A percentile compares a stretch with the other conserved stretches of the same genome.
These are phyloP conservation scores for Cladobotryum protrusum DNA, from an alignment of 2,329 filamentous ascomycete species.

Conservation along the genomic window DNA sequence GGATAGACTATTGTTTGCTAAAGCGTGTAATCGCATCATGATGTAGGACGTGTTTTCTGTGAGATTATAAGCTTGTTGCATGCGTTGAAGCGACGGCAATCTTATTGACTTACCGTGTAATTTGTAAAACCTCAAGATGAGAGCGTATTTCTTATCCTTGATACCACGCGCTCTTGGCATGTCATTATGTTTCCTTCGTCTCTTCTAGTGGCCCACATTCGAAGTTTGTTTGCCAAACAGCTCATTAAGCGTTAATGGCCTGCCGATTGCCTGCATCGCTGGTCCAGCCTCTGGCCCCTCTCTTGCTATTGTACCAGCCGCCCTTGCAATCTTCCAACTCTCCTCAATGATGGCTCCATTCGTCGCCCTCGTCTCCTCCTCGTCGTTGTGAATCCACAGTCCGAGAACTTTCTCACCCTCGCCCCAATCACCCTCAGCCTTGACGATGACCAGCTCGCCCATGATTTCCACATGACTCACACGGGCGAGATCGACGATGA, in stretches of 20 bases:
- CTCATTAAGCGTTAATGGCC: conserved; percentile 39
- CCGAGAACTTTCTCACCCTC: conserved; percentile 40
- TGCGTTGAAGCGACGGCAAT: background rate
- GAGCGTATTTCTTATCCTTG: background rate
- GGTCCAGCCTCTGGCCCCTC: conserved; percentile 32
- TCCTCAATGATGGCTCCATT: conserved; percentile 38
- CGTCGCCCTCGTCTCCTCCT: conserved; percentile 36
- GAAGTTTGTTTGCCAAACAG: conserved; percentile 33
- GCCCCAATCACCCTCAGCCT: conserved; percentile 31
- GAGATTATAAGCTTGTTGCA: background rate
- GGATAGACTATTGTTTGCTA: conserved; percentile 20
- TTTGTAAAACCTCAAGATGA: background rate
- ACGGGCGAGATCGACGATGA: conserved; percentile 57
- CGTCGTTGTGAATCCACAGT: conserved; percentile 49
- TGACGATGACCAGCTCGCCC: conserved; percentile 47
- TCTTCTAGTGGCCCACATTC: background rate
- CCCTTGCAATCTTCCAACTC: conserved; percentile 34
- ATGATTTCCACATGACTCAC: conserved; percentile 59
- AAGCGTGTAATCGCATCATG: background rate
- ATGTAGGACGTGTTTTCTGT: background rate
- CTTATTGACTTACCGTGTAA: background rate
- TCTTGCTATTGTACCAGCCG: conserved; percentile 22
- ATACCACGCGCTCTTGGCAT: background rate
- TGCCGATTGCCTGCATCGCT: conserved; percentile 39
- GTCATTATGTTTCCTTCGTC: background rate